A percentile compares a stretch with the other conserved stretches of the same genome.
These are phyloP conservation scores for Zymoseptoria ardabiliae DNA, from an alignment of 2,329 filamentous ascomycete genomes.

Conservation along the genomic window DNA sequence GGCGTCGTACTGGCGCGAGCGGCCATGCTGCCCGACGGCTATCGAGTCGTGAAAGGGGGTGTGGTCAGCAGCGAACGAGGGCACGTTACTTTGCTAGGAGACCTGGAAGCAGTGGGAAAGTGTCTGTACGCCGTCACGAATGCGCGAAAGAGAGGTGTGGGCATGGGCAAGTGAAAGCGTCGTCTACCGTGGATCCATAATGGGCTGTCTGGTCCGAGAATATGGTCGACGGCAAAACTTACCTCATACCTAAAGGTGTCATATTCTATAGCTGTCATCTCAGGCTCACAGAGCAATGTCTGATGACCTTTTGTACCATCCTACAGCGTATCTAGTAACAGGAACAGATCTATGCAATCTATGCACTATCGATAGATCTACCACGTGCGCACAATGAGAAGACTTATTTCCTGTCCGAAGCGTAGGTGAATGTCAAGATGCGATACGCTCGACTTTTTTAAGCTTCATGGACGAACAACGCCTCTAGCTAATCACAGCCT, in stretches of 20 bases:
- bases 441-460: neutral
- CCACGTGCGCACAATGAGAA: neutral
- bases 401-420: neutral
- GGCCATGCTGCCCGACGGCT: conserved; percentile 77
- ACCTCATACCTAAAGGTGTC: neutral
- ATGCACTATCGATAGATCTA: neutral
- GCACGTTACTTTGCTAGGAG: conserved; percentile 80
- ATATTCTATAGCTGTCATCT: neutral
- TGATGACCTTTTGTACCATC: neutral
- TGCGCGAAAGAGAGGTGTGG: conserved; percentile 66
- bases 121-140: conserved; percentile 62
- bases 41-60: conserved; percentile 64
- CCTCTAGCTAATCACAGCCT: neutral
- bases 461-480: neutral
- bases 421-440: neutral
- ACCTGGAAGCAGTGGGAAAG: conserved; percentile 70
- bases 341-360: neutral
- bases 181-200: neutral
- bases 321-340: neutral
- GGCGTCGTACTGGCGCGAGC: conserved; percentile 81
- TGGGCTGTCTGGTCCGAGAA: neutral
- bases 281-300: neutral
- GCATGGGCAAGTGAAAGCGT: conserved; percentile 41
- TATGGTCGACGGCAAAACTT: neutral
- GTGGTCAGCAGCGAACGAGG: conserved; percentile 74